Base-by-base conservation (phyloP, 306 rosid species). In the Hylodesmum podocarpum region DNA sequence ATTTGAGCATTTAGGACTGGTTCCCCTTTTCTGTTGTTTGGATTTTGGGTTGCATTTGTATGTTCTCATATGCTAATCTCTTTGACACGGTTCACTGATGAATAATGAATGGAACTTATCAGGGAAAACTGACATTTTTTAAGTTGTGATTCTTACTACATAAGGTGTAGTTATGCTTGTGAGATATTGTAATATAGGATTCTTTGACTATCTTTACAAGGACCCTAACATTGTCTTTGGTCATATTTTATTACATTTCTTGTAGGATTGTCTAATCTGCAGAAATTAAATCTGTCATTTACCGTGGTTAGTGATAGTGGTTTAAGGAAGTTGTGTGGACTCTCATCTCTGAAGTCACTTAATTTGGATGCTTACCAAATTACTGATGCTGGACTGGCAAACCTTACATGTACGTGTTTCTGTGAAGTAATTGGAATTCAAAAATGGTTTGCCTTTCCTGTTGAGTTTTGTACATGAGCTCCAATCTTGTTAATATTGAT, bases 351-450 rank as follows among this genome's bases (percentile, higher is more conserved):
- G 14, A 95, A 85, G 88, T 95, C 97, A 5, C 99, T 95, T 34
- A 95, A 95, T 88, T 92, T 95, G 92, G 99, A 92, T 79, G 83
- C 84, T 82, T 90, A 83, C 82, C 96, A 95, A 81, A 84, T 95
- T 78, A 85, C 97, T 53, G 97, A 95, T 83, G 25, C 73, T 66
- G 99, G 97, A 70, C 88, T 95, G 78, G 91, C 86, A 62, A 85
- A 90, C 69, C 95, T 95, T 34, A 81, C 96, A 63, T 83, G 98
- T 95, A 84, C n/a, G 94, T 74, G 36, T 72, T 21, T 66, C 19
- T 24, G 59, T 40, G 51, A 8, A 33, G 10, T 62, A 58, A 7
- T 36, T 72, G 5, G 33, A 53, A 34, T 62, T 72, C 78, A 63
- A 67, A 50, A 58, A 36, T 63, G 55, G 22, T 68, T 73, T 62